These are phyloP conservation scores for Paxillus ammoniavirescens DNA, from an alignment of 768 basidiomycete species.

Conservation along the genomic window DNA sequence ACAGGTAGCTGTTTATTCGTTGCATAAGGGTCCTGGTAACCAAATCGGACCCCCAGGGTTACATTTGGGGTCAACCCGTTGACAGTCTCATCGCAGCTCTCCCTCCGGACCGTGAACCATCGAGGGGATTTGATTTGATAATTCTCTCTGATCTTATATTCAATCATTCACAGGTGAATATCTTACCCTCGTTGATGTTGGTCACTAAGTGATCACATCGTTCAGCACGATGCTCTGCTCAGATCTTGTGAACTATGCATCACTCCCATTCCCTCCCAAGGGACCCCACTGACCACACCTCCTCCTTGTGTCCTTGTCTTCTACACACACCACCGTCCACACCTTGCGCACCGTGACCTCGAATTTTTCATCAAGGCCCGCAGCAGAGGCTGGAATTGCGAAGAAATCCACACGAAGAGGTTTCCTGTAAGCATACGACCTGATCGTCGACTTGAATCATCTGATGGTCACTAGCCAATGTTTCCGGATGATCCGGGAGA, in stretches of 20 bases:
- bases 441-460: background rate
- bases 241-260: slow-evolving; percentile 59
- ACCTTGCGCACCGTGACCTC: slow-evolving; percentile 79
- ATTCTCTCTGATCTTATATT: slow-evolving; percentile 93
- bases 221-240: slow-evolving; percentile 79
- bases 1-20: slow-evolving; percentile 31
- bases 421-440: slow-evolving; percentile 51
- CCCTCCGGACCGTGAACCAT: slow-evolving; percentile 15
- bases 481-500: slow-evolving; percentile 87
- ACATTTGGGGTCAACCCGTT: slow-evolving; percentile 74
- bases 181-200: background rate
- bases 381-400: slow-evolving; percentile 66
- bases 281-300: slow-evolving; percentile 9
- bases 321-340: slow-evolving; percentile 86
- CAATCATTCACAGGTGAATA: slow-evolving; percentile 83
- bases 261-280: slow-evolving; percentile 19
- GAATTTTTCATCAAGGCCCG: slow-evolving; percentile 72
- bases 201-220: background rate
- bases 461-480: slow-evolving; percentile 61
- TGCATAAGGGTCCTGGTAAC: slow-evolving; percentile 25
- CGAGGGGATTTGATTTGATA: slow-evolving; percentile 65
- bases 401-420: slow-evolving; percentile 61
- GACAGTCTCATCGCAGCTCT: slow-evolving; percentile 27
- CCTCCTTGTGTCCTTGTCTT: slow-evolving; percentile 69
- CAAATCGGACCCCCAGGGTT: slow-evolving; percentile 48